Evolutionary conservation across 1,284 basidiomycete genomes (phyloP), one percentile per base, ranked within the genome.

Genomic region (Earliella scabrosa): DNA sequence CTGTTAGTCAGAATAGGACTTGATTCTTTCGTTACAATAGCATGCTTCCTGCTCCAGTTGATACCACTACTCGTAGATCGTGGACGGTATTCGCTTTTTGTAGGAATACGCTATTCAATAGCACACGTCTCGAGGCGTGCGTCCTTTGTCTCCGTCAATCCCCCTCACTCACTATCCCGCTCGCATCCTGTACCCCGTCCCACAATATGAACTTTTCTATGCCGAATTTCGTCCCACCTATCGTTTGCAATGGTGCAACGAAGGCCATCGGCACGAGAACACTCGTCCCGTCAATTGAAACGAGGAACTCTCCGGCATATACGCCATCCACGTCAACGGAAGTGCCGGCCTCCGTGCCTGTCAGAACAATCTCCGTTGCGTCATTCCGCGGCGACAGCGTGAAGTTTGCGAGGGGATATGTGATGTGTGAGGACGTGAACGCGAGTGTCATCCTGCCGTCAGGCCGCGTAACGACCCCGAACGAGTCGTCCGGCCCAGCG

Each of bases 341-440:
- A 1, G 67, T 68, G 45, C 61, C 41, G 38, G 45, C 52, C 49
- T 66, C 62, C 10, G 66, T 66, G n/a, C 64, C 67, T 4, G 41
- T 50, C 31, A 68, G 32, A 13, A 67, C 55, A 54, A 68, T 60
- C 35, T 65, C 59, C 23, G 39, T 49, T 20, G 52, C 23, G 2
- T 52, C 27, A 4, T 26, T 29, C 13, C 20, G 4, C 3, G 48
- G n/a, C 21, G 59, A 53, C 2, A 68, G 49, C 9, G 58, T 64
- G 53, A 55, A 68, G 61, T 63, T 64, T 26, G 60, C 52, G 9
- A 68, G 58, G 2, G 59, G 59, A 38, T 64, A 68, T 14, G 61
- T 60, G 47, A 66, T 64, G 50, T 67, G 65, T 2, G 58, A 59
- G 4, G 67, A 67, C 11, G 57, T 63, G 56, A 68, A 68, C 7